These are phyloP conservation scores for Halophytophthora polymorphica DNA, from an alignment of 352 stramenopile genomes.

Conservation along the genomic window DNA sequence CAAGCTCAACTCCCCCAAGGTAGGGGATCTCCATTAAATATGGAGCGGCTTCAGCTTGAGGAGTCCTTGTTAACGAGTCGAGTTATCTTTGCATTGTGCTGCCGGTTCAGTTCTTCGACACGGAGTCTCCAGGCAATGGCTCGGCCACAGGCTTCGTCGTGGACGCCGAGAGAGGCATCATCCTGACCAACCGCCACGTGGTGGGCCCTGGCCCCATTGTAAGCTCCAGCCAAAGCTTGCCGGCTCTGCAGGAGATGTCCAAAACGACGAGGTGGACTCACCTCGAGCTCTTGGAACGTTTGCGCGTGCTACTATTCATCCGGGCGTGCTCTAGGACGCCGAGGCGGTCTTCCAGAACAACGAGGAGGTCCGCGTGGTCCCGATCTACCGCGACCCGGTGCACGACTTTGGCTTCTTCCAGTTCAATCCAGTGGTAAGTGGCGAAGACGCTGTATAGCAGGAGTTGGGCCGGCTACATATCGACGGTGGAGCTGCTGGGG, in stretches of 20 bases:
- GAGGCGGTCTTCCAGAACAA: conserved; percentile 94
- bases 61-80: background rate
- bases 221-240: conserved; percentile 13
- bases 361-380: conserved; percentile 90
- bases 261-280: background rate
- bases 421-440: conserved; percentile 75
- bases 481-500: background rate
- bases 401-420: conserved; percentile 94
- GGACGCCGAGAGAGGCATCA: conserved; percentile 88
- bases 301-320: conserved; percentile 4
- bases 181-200: conserved; percentile 93
- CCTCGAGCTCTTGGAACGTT: conserved; percentile 1
- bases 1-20: conserved; percentile 88
- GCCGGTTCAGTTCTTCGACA: conserved; percentile 84
- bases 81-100: conserved; percentile 9
- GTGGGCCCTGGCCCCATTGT: conserved; percentile 84
- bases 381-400: conserved; percentile 91
- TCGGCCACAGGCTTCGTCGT: conserved; percentile 93
- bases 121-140: conserved; percentile 81
- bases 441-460: background rate
- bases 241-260: background rate
- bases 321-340: conserved; percentile 48
- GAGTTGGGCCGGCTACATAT: background rate
- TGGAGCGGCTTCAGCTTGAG: background rate
- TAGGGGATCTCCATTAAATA: conserved; percentile 7